Evolutionary conservation across 352 stramenopile species (phyloP), one percentile per base, ranked within the genome.

Genomic region (Globisporangium nunn): DNA sequence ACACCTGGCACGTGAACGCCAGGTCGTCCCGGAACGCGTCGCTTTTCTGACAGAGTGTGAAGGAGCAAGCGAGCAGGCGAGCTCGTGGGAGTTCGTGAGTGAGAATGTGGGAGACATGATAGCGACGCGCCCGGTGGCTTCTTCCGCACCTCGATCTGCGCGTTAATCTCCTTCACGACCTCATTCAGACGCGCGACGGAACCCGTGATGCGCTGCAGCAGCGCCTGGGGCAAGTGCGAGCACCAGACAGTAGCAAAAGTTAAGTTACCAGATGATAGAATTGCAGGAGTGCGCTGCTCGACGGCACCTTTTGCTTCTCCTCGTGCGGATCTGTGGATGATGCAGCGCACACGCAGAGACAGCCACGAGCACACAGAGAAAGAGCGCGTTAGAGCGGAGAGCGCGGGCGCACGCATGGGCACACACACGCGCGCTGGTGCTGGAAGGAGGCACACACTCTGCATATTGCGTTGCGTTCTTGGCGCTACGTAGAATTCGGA

Each of bases 81-180:
- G 29, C 40, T 10, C 51, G 33, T 52, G 17, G 43, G 30, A 33
- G 50, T 14, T 56, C 51, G 23, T 50, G 6, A 5, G 14, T 46
- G n/a, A 31, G 6, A n/a, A 23, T 29, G 37, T 49, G 29, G 23
- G 14, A 37, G 50, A 44, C 12, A 41, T 28, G 41, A 8, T 30
- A 4, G 3, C n/a, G 17, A 3, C 2, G 45, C 18, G 5, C n/a
- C 46, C 23, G 18, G 7, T 23, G 41, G 63, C 14, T 18, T 2
- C 8, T 14, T 5, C 0, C 58, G 28, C 39, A 91, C 83, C 81
- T 91, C 83, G 29, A 93, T 84, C 71, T 91, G 80, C 1, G 65
- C 70, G 67, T 93, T 93, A 54, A 93, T 91, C 46, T 93, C 83
- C 61, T 89, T 90, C 31, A 93, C 50, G 3, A 93, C 81, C 39